These are phyloP conservation scores for Aureobasidium sp. DNA, from an alignment of 2,329 filamentous ascomycete genomes.

Conservation along the genomic window DNA sequence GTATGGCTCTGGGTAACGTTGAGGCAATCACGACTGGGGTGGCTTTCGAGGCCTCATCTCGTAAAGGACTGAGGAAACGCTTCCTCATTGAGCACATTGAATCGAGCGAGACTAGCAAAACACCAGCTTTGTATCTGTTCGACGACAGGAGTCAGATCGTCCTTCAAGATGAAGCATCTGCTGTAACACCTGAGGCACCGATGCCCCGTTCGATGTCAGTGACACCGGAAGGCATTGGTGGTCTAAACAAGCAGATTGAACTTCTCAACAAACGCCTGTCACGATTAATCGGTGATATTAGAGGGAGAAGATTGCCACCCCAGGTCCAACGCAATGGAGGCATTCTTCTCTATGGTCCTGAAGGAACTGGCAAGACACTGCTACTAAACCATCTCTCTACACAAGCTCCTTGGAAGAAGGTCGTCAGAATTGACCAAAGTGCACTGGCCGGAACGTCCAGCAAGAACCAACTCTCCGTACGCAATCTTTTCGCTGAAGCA, in stretches of 20 bases:
- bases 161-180: constrained; percentile 21
- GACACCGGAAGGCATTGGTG: constrained; percentile 52
- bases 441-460: constrained; percentile 32
- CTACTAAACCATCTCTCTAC: constrained; percentile 60
- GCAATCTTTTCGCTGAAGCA: constrained; percentile 64
- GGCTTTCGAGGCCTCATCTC: constrained; percentile 57
- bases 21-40: constrained; percentile 66
- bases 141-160: constrained; percentile 24
- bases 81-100: constrained; percentile 56
- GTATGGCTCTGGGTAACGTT: constrained; percentile 40
- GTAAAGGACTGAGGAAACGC: constrained; percentile 50
- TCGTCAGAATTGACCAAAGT: constrained; percentile 53
- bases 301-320: constrained; percentile 14
- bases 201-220: constrained; percentile 24
- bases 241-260: constrained; percentile 57
- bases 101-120: constrained; percentile 19
- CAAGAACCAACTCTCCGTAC: constrained; percentile 47
- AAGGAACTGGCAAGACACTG: constrained; percentile 77
- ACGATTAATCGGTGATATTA: constrained; percentile 25
- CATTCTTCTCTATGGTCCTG: constrained; percentile 71
- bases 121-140: constrained; percentile 16
- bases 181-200: constrained; percentile 10
- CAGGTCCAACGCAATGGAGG: constrained; percentile 41
- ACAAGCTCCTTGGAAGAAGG: constrained; percentile 59
- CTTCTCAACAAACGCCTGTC: constrained; percentile 60